Evolutionary conservation across 768 basidiomycete species (phyloP), one percentile per base, ranked within the genome.

Genomic region (Trametopsis cervina): DNA sequence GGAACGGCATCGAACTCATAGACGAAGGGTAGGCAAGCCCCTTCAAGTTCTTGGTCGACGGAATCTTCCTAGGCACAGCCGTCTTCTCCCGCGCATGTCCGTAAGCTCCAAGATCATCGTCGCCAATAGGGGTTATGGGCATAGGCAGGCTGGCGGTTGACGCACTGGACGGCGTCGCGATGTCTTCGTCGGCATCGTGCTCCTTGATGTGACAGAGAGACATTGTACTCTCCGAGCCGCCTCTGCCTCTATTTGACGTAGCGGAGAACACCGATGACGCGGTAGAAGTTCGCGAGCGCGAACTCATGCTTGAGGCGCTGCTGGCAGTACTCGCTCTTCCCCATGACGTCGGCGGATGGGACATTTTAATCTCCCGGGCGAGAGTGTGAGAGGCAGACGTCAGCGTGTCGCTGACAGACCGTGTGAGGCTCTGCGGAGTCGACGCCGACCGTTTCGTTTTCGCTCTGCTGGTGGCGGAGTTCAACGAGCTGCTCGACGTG

Each of bases 271-370:
- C 51, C 11, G 48, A 47, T 42, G 58, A 55, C 15, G 54, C 40
- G 10, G 52, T 38, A 0, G 59, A 60, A 17, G 48, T 37, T 7
- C 54, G 57, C 17, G 59, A 52, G 3, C 37, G 43, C 2, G 42
- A 24, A 43, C 54, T 51, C 12, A 49, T 42, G 1, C 45, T 42
- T 0, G 49, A 52, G 10, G 52, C 24, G 37, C 44, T 40, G 49
- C 49, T 40, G 29, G 29, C 29, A 12, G 50, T 41, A 27, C 49
- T 46, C 1, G 44, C 24, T 18, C 46, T 29, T 22, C 36, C 20
- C 60, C 60, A 59, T 6, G 60, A 50, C 21, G 60, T 61, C 2
- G 60, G 60, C 2, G 60, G 60, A n/a, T 42, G 35, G 3, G 49
- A 45, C n/a, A 50, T 25, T 10, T 48, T 47, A 2, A 47, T 25